Percentiles rank a stretch among this genome's conserved stretches.
phyloP scores from a whole-genome alignment of 108 stramenopile genomes.

The Phaeodactylum tricornutum region DNA sequence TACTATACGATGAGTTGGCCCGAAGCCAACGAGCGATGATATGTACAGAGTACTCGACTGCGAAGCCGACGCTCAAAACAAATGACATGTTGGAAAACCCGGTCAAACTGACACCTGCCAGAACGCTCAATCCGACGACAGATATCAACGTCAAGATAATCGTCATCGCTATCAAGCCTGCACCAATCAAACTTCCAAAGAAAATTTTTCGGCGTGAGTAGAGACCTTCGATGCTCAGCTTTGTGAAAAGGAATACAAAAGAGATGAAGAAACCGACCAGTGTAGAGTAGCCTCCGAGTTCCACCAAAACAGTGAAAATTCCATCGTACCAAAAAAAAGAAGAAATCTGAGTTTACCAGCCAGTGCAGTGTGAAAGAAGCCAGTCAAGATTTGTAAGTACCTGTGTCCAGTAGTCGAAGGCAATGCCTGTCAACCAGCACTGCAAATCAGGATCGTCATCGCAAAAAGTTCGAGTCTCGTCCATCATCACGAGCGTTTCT shows the following conservation, averaged over 20 bases:
- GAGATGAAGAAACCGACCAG: conserved; percentile 23
- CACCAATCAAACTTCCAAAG: conserved; percentile 20
- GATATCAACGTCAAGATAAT: conserved; percentile 15
- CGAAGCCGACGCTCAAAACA: conserved; percentile 28
- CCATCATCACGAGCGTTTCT: conserved; percentile 19
- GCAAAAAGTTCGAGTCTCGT: conserved; percentile 30
- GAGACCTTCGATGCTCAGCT: conserved; percentile 3
- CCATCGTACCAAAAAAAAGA: conserved; percentile 12
- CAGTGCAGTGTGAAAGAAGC: neutral
- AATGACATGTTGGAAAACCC: conserved; percentile 28
- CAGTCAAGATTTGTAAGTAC: neutral
- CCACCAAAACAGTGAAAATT: conserved; percentile 13
- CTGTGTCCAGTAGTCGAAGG: conserved; percentile 10
- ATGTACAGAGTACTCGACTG: conserved; percentile 37
- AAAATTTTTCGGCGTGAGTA: conserved; percentile 5
- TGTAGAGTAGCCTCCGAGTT: conserved; percentile 13
- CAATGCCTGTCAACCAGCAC: conserved; percentile 30
- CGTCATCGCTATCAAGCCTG: conserved; percentile 23
- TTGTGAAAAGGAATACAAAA: conserved; percentile 18
- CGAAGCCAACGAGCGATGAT: conserved; percentile 23
- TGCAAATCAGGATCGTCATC: conserved; percentile 24
- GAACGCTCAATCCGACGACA: conserved; percentile 20
- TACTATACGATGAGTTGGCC: conserved; percentile 9
- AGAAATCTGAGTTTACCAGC: too few species aligned
- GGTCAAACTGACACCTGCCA: conserved; percentile 26